Base-by-base conservation (phyloP, 345 rosid species). In the Eucalyptus dawsonii region DNA sequence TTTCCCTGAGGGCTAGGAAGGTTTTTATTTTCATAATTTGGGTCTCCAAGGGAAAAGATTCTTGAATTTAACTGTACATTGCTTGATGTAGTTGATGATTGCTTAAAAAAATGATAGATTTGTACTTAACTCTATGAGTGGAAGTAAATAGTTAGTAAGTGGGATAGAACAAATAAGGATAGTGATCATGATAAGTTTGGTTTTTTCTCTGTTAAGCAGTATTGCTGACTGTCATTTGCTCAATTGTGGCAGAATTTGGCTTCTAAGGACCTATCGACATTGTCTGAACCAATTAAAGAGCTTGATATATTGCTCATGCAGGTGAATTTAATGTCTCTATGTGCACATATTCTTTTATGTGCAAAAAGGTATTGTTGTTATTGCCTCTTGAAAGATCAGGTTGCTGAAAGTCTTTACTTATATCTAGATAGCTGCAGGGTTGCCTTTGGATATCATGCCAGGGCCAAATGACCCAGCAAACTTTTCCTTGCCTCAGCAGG, bases 401-500 rank as follows among this genome's bases (percentile, higher is more conserved):
- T 83, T 65, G 81, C 90, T 92, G 60, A 89, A 60, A 12, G 42
- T 86, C 89, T 65, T 72, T 53, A 72, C 80, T 50, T 72, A 80
- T 90, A 47, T 92, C 89, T 91, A 98, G 99, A 93, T 98, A 91
- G 98, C 98, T 91, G 97, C 99, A 91, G 96, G 98, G 86, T 90
- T 97, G 90, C 94, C 98, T 86, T 88, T 97, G 93, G 99, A 96
- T 94, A 96, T 98, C 92, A 96, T 98, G 99, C 98, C 99, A 16
- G 99, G 99, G 91, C 89, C 93, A 67, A 90, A 93, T 90, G 99
- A 98, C 93, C 99, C 99, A 53, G 99, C 99, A 88, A 98, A 98
- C 91, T 97, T 95, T 86, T 88, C 98, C 51, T 94, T 98, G 88
- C 99, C 99, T 90, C 99, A 98, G 91, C 99, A 96, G 99, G 99